Conservation (phyloP, 1,139 yeast genomes). For the Pichia sp. region DNA sequence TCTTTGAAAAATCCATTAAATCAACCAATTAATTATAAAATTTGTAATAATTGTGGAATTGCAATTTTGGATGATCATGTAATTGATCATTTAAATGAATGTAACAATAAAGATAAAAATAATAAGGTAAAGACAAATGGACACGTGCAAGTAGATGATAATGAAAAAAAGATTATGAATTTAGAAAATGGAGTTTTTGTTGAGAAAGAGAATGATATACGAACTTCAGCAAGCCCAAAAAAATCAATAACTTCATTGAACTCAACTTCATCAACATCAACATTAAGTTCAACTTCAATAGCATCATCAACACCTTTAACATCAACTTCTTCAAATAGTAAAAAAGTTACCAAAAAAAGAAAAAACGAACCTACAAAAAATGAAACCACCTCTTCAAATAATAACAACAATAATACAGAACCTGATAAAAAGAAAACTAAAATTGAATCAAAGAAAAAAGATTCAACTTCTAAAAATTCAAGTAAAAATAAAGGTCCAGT, state of each 20-base stretch:
- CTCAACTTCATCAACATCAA: background rate
- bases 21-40: conserved; percentile 46
- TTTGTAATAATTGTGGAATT: conserved; percentile 60
- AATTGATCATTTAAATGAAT: conserved; percentile 40
- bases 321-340: conserved; percentile 12
- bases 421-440: conserved; percentile 23
- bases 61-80: conserved; percentile 52
- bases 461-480: conserved; percentile 29
- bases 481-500: conserved; percentile 71
- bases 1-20: conserved; percentile 31
- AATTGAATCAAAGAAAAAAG: conserved; percentile 9
- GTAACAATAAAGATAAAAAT: conserved; percentile 37
- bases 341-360: conserved; percentile 14
- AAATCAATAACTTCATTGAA: conserved; percentile 12
- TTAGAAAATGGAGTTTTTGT: background rate
- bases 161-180: background rate
- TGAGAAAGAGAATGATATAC: background rate
- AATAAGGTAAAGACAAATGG: conserved; percentile 18
- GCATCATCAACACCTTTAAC: no score
- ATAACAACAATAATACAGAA: background rate
- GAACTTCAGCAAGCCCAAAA: conserved; percentile 7
- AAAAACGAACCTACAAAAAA: background rate
- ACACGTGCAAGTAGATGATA: background rate
- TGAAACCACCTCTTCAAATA: background rate
- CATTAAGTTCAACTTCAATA: no score